These are phyloP conservation scores for Ophiostoma novo-ulmi DNA, from an alignment of 2,329 filamentous ascomycete species.

Conservation along the genomic window DNA sequence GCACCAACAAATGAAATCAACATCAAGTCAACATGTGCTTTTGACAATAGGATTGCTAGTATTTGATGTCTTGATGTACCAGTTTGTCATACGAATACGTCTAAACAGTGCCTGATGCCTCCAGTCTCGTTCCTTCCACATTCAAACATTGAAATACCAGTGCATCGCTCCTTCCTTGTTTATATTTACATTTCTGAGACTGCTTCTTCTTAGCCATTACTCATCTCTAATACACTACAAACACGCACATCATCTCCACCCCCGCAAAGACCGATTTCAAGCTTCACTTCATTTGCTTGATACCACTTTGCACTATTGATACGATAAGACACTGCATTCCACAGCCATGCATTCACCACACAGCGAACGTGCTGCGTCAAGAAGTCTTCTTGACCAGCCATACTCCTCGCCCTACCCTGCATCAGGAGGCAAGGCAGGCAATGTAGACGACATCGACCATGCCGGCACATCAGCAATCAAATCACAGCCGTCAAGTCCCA, in stretches of 20 bases:
- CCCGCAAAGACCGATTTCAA: not conserved
- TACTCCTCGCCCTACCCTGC: slow-evolving; percentile 1
- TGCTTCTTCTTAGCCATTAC: not conserved
- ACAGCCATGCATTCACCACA: not conserved
- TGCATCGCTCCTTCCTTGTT: slow-evolving; percentile 8
- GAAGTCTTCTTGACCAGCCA: slow-evolving; percentile 12
- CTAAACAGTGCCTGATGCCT: not conserved
- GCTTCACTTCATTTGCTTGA: not conserved
- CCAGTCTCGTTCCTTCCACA: not conserved
- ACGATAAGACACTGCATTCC: not conserved
- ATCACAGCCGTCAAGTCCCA: slow-evolving; percentile 18
- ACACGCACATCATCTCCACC: not conserved
- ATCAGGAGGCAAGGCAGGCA: not conserved
- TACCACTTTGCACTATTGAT: not conserved
- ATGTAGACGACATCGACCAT: not conserved
- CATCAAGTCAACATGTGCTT: not conserved
- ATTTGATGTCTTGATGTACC: not conserved
- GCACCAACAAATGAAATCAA: not conserved
- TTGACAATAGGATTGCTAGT: not conserved
- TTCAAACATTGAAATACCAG: not conserved
- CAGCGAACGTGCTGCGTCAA: not conserved
- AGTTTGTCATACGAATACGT: not conserved
- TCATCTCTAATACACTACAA: not conserved
- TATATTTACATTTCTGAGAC: not conserved
- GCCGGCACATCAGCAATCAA: not conserved